phyloP scores from a whole-genome alignment of 1,139 yeast species.

The Suhomyces maxii region DNA sequence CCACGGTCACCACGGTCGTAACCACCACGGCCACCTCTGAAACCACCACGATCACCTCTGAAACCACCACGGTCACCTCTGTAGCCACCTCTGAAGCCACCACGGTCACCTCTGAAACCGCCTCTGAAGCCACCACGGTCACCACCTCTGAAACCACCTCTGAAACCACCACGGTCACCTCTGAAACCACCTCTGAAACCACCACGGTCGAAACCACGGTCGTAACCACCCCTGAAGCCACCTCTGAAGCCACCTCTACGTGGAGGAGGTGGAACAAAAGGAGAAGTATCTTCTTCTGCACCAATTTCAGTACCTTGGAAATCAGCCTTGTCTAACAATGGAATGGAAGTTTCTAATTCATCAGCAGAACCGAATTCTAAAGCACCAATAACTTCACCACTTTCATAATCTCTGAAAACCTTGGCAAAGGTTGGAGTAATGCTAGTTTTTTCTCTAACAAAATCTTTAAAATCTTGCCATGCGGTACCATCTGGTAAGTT shows the following conservation, averaged over 20 bases:
- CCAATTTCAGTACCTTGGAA: conserved; percentile 64
- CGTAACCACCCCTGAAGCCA: conserved; percentile 32
- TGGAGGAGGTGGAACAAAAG: conserved; percentile 67
- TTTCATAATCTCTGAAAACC: conserved; percentile 59
- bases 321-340: conserved; percentile 67
- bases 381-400: conserved; percentile 70
- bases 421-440: conserved; percentile 70
- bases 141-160: conserved; percentile 32
- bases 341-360: conserved; percentile 68
- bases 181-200: conserved; percentile 20
- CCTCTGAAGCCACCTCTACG: conserved; percentile 56
- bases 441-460: conserved; percentile 68
- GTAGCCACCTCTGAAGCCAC: conserved; percentile 24
- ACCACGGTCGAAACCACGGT: conserved; percentile 29
- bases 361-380: conserved; percentile 77
- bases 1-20: conserved; percentile 26
- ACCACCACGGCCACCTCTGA: conserved; percentile 43
- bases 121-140: conserved; percentile 38
- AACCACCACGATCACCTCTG: conserved; percentile 36
- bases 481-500: conserved; percentile 74
- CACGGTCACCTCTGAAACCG: conserved; percentile 34
- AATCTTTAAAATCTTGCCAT: conserved; percentile 85
- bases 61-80: conserved; percentile 24
- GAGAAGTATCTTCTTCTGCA: conserved; percentile 80
- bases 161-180: conserved; percentile 38